Evolutionary conservation across 1,284 basidiomycete species (phyloP).

Genomic region (Rhodotorula sp.): DNA sequence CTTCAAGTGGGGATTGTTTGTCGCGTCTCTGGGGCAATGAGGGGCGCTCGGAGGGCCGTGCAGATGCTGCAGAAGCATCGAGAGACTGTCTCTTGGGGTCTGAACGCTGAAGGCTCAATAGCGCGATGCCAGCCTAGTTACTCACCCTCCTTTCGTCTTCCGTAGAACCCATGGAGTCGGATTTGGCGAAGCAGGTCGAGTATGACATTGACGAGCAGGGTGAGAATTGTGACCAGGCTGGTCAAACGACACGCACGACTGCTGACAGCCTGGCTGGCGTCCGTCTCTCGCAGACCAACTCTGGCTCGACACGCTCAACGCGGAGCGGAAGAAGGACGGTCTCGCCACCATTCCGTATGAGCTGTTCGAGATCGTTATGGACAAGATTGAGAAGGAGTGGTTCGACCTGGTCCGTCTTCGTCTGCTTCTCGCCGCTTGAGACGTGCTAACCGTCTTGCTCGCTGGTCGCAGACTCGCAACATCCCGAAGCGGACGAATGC

Average conservation of each 20-base stretch:
- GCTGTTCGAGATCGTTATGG: conserved; percentile 93
- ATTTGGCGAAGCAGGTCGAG: conserved; percentile 88
- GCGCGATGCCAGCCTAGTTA: background rate
- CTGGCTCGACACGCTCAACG: conserved; percentile 87
- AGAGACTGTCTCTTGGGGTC: too few species aligned
- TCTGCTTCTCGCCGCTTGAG: background rate
- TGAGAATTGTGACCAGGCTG: conserved; percentile 46
- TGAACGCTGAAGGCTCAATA: too few species aligned
- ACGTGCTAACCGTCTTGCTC: conserved; percentile 28
- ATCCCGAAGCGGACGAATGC: conserved; percentile 79
- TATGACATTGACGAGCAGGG: conserved; percentile 99
- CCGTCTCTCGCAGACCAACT: conserved; percentile 67
- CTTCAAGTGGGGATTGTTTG: background rate
- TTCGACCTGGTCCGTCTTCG: conserved; percentile 73
- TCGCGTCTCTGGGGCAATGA: too few species aligned
- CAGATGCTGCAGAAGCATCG: too few species aligned
- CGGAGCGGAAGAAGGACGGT: conserved; percentile 75
- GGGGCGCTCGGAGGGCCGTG: too few species aligned
- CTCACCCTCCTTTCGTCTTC: background rate
- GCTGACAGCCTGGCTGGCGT: background rate
- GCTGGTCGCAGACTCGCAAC: conserved; percentile 71
- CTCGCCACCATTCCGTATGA: conserved; percentile 75
- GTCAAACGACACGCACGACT: background rate
- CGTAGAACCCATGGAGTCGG: conserved; percentile 85
- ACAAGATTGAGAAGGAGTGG: conserved; percentile 98